Percentiles rank a stretch among this genome's conserved stretches.
Evolutionary conservation across 208 protist species (phyloP).

Genomic region (Wallacemonas collosoma): DNA sequence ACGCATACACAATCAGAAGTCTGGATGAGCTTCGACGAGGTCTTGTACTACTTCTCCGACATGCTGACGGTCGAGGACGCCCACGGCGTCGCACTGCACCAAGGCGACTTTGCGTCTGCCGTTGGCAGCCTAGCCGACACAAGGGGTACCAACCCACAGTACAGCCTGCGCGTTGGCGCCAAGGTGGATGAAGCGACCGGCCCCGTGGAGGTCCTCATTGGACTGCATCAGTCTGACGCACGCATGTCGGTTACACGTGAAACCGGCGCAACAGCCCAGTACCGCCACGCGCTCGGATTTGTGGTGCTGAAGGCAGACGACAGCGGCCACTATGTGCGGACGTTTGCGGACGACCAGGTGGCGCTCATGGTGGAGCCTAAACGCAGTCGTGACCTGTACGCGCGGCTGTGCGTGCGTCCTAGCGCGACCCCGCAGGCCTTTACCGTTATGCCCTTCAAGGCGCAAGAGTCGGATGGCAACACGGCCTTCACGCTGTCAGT

Average conservation of each 20-base stretch:
- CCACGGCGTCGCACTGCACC: constrained; percentile 19
- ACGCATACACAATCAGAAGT: constrained; percentile 36
- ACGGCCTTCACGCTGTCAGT: constrained; percentile 41
- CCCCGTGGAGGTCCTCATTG: constrained; percentile 50
- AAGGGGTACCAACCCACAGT: constrained; percentile 52
- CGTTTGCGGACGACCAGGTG: constrained; percentile 40
- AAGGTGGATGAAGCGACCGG: constrained; percentile 17
- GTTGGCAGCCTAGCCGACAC: constrained; percentile 32
- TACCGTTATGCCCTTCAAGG: constrained; percentile 52
- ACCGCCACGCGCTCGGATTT: constrained; percentile 60
- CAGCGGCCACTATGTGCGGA: constrained; percentile 50
- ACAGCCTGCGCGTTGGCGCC: constrained; percentile 39
- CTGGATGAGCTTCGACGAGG: constrained; percentile 85
- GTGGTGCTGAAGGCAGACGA: constrained; percentile 54
- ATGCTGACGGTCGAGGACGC: constrained; percentile 58
- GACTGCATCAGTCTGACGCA: constrained; percentile 76
- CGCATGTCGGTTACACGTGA: constrained; percentile 62
- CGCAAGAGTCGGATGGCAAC: constrained; percentile 28
- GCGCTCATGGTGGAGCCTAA: constrained; percentile 28
- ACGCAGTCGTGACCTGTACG: constrained; percentile 29
- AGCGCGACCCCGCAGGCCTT: constrained; percentile 21
- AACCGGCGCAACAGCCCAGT: constrained; percentile 44
- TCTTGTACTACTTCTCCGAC: constrained; percentile 87
- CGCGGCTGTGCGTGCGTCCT: constrained; percentile 18
- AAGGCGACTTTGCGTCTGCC: constrained; percentile 18